These are phyloP conservation scores for Mycena sp. DNA, from an alignment of 1,284 basidiomycete genomes.

Conservation along the genomic window DNA sequence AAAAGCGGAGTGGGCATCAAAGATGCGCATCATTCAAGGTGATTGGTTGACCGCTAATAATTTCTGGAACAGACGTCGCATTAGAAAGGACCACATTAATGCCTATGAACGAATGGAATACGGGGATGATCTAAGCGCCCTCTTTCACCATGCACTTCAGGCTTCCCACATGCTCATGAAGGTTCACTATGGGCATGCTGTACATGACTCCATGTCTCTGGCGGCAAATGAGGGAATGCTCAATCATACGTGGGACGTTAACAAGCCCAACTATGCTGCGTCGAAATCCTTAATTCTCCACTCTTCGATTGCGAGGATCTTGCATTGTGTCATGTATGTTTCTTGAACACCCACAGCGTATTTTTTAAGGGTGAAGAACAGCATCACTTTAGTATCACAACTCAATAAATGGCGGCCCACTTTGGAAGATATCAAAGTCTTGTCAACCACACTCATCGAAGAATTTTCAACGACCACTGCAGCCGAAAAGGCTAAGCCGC, in stretches of 20 bases:
- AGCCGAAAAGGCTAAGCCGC: conserved; percentile 27
- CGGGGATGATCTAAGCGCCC: conserved; percentile 29
- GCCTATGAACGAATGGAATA: conserved; percentile 30
- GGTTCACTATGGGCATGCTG: conserved; percentile 30
- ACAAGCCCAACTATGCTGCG: conserved; percentile 35
- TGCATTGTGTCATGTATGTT: conserved; percentile 32
- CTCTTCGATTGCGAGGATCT: conserved; percentile 32
- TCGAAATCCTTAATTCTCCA: conserved; percentile 34
- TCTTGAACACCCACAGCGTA: not conserved
- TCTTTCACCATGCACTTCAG: conserved; percentile 33
- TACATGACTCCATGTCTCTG: conserved; percentile 34
- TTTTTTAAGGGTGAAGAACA: conserved; percentile 8
- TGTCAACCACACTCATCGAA: conserved; percentile 11
- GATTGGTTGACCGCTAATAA: conserved; percentile 26
- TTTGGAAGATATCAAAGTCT: conserved; percentile 20
- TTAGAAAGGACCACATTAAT: conserved; percentile 33
- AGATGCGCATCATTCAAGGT: conserved; percentile 26
- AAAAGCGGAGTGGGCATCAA: conserved; percentile 21
- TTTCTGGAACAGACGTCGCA: conserved; percentile 27
- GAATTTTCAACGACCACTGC: conserved; percentile 20
- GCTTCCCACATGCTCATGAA: conserved; percentile 31
- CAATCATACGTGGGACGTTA: conserved; percentile 31
- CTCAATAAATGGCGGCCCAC: conserved; percentile 32
- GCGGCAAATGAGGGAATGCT: conserved; percentile 34
- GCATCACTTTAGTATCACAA: conserved; percentile 19